Conservation (phyloP, 1,284 basidiomycete species). For the Sphagnurus paluster region DNA sequence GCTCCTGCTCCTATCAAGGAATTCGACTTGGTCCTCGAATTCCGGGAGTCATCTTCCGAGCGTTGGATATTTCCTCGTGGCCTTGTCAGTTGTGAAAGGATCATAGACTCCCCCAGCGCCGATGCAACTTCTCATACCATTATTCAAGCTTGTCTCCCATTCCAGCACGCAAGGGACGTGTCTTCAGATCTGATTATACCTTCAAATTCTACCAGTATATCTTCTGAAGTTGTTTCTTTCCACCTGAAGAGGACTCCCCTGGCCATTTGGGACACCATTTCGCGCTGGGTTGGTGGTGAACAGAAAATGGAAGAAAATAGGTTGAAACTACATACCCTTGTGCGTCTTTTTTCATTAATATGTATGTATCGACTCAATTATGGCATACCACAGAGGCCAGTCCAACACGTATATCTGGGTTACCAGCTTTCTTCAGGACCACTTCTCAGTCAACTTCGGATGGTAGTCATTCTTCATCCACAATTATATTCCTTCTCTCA, state of each 20-base stretch:
- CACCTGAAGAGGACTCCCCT: conserved; percentile 44
- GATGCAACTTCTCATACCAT: conserved; percentile 33
- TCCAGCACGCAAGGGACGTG: conserved; percentile 17
- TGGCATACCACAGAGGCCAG: conserved; percentile 29
- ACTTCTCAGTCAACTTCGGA: conserved; percentile 56
- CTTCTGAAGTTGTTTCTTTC: conserved; percentile 44
- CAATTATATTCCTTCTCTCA: conserved; percentile 4
- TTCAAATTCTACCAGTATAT: background rate
- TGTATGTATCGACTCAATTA: background rate
- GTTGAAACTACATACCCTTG: conserved; percentile 41
- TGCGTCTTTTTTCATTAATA: conserved; percentile 22
- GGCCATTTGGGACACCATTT: conserved; percentile 53
- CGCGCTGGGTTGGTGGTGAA: conserved; percentile 57
- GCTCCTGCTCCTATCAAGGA: conserved; percentile 38
- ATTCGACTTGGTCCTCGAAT: conserved; percentile 71
- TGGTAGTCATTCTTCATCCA: conserved; percentile 35
- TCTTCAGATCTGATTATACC: conserved; percentile 4
- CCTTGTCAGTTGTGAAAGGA: conserved; percentile 45
- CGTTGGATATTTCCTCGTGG: conserved; percentile 67
- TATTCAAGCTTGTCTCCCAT: conserved; percentile 39
- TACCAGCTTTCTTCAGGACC: conserved; percentile 56
- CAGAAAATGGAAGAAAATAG: conserved; percentile 45
- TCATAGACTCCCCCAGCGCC: conserved; percentile 10
- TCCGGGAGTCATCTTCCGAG: conserved; percentile 58
- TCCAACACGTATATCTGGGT: conserved; percentile 51